Base-by-base conservation (phyloP, 2,329 filamentous ascomycete genomes). In the Fusarium duplospermum region DNA sequence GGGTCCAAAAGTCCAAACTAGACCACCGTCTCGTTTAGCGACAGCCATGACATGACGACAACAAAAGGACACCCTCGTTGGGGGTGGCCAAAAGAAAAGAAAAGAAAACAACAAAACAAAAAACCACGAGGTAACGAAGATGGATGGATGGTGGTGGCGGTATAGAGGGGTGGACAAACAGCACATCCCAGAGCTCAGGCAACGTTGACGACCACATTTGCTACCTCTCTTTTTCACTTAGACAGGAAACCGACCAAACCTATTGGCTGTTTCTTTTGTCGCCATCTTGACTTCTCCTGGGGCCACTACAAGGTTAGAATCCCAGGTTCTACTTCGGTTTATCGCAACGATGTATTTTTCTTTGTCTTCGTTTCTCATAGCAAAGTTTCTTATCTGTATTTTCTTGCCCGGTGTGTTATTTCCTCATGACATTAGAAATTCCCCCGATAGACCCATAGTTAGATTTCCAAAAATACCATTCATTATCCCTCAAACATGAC, bases 81-180 rank as follows among this genome's bases (percentile, higher is more conserved):
- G 47, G 47, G 16, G 29, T 4, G 3, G 5, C 3, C 14, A 10
- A 47, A 47, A 18, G 22, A 47, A 47, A 27, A 24, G 24, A 24
- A 24, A 24, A 47, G 14, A 4, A 22, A 3, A 42, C 20, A 22
- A 24, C 11, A 45, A 13, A 45, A 22, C 22, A 22, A 45, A 9
- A n/a, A n/a, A 29, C 4, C 24, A n/a, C 6, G 47, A 52, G 47
- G 47, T 27, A 18, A 52, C 45, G 16, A 52, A n/a, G 45, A 50
- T 29, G 45, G 24, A 45, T 22, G 13, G 8, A 40, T 47, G 42
- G n/a, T 22, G 42, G 42, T 8, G 42, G 14, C 22, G 8, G 14
- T 47, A 52, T 52, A 61, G 61, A 64, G 36, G 6, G 13, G 54
- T 62, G 47, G 56, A 18, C 20, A 24, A 47, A 73, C 70, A 35